Evolutionary conservation across 2,329 filamentous ascomycete genomes (phyloP).

Genomic region (Epichloe scottii): DNA sequence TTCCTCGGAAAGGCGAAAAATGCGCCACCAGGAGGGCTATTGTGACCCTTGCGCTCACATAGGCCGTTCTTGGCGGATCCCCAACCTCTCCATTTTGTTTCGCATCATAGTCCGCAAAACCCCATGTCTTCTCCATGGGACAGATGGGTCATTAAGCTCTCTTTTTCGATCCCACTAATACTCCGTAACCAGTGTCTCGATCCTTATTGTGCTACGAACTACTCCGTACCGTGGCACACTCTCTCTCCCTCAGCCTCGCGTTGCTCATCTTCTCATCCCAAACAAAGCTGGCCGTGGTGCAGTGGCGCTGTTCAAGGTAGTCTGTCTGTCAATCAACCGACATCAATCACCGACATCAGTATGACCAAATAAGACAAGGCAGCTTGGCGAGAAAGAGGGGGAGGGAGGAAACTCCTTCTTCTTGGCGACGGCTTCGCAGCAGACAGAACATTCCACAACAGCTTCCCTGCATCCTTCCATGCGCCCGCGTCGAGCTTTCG

Average conservation of each 20-base stretch:
- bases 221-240: no score
- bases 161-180: neutral
- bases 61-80: constrained; percentile 4
- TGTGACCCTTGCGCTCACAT: neutral
- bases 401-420: neutral
- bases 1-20: no score
- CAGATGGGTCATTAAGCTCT: neutral
- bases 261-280: no score
- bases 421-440: neutral
- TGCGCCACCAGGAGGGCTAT: neutral
- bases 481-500: neutral
- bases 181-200: no score
- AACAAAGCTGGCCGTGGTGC: no score
- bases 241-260: no score
- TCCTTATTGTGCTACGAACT: no score
- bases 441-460: neutral
- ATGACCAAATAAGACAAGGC: neutral
- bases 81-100: neutral
- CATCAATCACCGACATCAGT: neutral
- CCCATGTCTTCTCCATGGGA: neutral
- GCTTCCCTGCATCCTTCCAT: neutral
- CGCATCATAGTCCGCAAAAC: neutral
- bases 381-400: neutral
- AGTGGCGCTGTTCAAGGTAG: no score
- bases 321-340: no score